Conservation (phyloP, 495 filamentous ascomycete genomes). For the Astrocystis sublimbata region DNA sequence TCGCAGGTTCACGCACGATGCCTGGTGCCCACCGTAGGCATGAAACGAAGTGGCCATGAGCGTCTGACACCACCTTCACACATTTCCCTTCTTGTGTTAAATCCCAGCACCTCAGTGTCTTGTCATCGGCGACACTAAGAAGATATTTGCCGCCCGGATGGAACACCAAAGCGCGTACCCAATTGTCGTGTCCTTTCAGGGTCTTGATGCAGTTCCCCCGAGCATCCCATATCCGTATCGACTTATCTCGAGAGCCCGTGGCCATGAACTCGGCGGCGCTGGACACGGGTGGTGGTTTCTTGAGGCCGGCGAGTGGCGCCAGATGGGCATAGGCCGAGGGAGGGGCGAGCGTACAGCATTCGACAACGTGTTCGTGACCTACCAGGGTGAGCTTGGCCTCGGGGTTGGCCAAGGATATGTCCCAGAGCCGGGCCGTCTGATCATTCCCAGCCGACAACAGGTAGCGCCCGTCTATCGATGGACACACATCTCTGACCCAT, state of each 20-base stretch:
- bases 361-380: conserved; percentile 86
- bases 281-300: conserved; percentile 72
- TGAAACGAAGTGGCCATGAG: conserved; percentile 83
- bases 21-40: conserved; percentile 92
- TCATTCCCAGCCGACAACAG: conserved; percentile 83
- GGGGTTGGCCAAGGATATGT: conserved; percentile 64
- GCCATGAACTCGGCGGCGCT: conserved; percentile 87
- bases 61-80: conserved; percentile 77
- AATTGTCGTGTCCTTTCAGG: conserved; percentile 91
- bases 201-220: conserved; percentile 86
- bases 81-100: conserved; percentile 85
- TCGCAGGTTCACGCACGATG: conserved; percentile 57
- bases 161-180: conserved; percentile 85
- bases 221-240: conserved; percentile 86
- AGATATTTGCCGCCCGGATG: conserved; percentile 95
- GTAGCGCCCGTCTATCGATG: conserved; percentile 80
- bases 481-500: conserved; percentile 85
- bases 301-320: conserved; percentile 77
- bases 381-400: conserved; percentile 80
- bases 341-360: conserved; percentile 89
- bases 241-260: conserved; percentile 88
- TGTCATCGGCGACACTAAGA: conserved; percentile 83
- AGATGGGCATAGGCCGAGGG: conserved; percentile 74
- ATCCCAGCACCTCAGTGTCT: conserved; percentile 94
- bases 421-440: conserved; percentile 81